Conservation (phyloP, 441 rosid species). For the Mallotus repandus region DNA sequence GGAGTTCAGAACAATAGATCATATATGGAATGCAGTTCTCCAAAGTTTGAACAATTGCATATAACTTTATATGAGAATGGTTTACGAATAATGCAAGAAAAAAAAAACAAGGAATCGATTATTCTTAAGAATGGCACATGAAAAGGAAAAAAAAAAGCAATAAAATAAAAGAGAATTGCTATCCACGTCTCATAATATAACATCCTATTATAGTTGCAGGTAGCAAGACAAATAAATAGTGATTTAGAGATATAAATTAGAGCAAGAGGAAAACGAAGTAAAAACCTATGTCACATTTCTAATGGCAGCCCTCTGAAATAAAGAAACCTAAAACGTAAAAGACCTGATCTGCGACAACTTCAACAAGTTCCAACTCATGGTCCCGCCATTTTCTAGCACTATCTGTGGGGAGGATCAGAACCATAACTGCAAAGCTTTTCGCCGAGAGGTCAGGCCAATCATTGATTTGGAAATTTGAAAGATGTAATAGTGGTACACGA, state of each 20-base stretch:
- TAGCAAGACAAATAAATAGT: not conserved
- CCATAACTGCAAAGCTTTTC: slow-evolving; percentile 80
- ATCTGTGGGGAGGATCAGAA: slow-evolving; percentile 80
- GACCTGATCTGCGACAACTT: slow-evolving; percentile 96
- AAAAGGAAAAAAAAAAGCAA: too few species aligned
- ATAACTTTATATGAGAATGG: not conserved
- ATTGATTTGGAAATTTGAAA: slow-evolving; percentile 74
- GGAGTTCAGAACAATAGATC: slow-evolving; percentile 9
- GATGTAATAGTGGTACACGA: slow-evolving; percentile 84
- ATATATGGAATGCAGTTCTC: not conserved
- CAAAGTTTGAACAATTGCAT: not conserved
- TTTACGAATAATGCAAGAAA: not conserved
- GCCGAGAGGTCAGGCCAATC: slow-evolving; percentile 84
- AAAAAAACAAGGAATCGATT: not conserved
- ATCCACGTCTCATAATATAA: not conserved
- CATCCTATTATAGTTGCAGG: not conserved
- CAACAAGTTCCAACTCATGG: slow-evolving; percentile 91
- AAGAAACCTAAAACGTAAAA: slow-evolving; percentile 19
- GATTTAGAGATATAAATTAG: not conserved
- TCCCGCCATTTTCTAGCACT: slow-evolving; percentile 85
- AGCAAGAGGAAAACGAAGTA: not conserved
- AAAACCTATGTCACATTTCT: not conserved
- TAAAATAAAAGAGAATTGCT: not conserved
- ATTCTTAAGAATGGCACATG: not conserved
- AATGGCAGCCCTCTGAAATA: not conserved